phyloP scores from a whole-genome alignment of 768 basidiomycete genomes.

The Lactarius psammicola region DNA sequence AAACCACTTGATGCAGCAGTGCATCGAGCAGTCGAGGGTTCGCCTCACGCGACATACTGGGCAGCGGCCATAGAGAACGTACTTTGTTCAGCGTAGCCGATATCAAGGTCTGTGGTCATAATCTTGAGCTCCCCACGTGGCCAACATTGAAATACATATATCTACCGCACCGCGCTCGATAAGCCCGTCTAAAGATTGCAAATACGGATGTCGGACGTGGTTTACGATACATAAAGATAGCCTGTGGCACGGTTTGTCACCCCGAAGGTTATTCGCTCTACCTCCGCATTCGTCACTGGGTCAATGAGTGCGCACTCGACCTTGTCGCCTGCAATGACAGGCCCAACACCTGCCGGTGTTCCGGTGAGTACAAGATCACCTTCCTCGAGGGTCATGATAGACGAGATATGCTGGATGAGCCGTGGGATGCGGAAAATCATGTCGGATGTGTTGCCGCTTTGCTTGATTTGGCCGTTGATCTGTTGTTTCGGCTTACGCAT shows the following conservation, averaged over 20 bases:
- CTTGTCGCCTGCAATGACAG: constrained; percentile 69
- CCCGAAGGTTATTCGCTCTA: constrained; percentile 64
- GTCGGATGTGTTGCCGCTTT: constrained; percentile 79
- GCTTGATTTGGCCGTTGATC: constrained; percentile 83
- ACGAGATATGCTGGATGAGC: constrained; percentile 86
- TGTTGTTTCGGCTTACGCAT: constrained; percentile 40
- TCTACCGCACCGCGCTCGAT: background rate
- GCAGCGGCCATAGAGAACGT: constrained; percentile 5
- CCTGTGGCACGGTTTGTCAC: constrained; percentile 69
- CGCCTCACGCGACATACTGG: constrained; percentile 31
- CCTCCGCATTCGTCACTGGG: constrained; percentile 46
- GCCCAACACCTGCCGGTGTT: constrained; percentile 89
- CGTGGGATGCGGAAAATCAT: constrained; percentile 93
- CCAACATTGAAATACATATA: background rate
- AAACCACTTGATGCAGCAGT: constrained; percentile 28
- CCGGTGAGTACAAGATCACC: constrained; percentile 91
- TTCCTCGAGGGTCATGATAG: constrained; percentile 98
- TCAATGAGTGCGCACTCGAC: constrained; percentile 72
- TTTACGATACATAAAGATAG: constrained; percentile 47
- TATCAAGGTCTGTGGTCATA: constrained; percentile 48
- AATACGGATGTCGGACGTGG: constrained; percentile 1
- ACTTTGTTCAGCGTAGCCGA: constrained; percentile 3
- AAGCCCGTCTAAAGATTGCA: background rate
- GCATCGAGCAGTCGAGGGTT: constrained; percentile 28
- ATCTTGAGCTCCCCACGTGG: background rate